Base-by-base conservation (phyloP, 768 basidiomycete genomes). In the Mycena vulgaris region DNA sequence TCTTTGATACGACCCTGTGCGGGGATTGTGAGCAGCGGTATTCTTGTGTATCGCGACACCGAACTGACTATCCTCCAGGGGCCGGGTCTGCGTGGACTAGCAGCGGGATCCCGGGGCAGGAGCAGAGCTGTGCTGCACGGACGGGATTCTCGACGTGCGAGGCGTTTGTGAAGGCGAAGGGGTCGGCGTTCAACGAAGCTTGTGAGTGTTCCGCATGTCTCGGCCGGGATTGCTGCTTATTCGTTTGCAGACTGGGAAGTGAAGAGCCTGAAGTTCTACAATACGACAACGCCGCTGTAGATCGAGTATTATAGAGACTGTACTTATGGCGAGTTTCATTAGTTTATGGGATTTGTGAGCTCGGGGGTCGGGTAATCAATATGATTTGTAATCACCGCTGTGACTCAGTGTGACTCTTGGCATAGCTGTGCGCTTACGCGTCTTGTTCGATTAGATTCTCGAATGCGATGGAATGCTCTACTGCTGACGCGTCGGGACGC, bases 1-100 rank as follows among this genome's bases (percentile, higher is more conserved):
- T 96, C 75, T 94, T 97, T 74, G 93, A 96, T 78, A 96, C 93
- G 39, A 95, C 95, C 23, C 83, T 96, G 59, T 95, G 95, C 91
- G 93, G 77, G 30, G 94, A 97, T 73, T 98, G 96, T 58, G 47
- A 14, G 55, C 31, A 19, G 8, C 45, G 8, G 11, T n/a, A 21
- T 16, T 19, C 17, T 28, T 13, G 5, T 35, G 3, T 21, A 35
- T 55, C 5, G 3, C 6, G 6, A 2, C 5, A 14, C 16, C 25
- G 17, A 30, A 1, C 52, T 39, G 14, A 39, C 33, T n/a, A 3
- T n/a, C 2, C 21, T 2, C 16, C 2, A 55, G 52, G 63, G 96
- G 95, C 96, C 14, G 89, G 91, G 55, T 83, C 82, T 52, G 92
- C 89, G n/a, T 98, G 96, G 96, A 83, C 80, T 56, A 70, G 75